A percentile compares a stretch with the other conserved stretches of the same genome.
Conservation (phyloP, 2,329 filamentous ascomycete species). For the Helicocarpus griseus region DNA sequence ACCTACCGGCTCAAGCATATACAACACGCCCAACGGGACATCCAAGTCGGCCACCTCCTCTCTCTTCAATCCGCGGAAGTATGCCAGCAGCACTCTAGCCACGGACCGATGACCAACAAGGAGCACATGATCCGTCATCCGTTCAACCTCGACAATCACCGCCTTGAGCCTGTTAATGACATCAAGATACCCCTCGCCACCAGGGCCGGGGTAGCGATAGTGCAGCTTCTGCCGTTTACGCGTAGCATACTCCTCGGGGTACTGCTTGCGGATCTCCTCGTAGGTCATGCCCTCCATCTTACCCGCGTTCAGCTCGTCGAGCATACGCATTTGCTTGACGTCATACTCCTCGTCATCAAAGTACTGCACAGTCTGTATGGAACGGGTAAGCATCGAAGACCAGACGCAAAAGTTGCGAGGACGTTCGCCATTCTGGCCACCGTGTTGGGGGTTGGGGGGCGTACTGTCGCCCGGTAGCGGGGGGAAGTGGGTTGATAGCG, state of each 20-base stretch:
- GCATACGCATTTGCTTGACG: slow-evolving; percentile 94
- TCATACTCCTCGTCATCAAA: slow-evolving; percentile 96
- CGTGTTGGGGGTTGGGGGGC: slow-evolving; percentile 79
- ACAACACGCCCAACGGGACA: slow-evolving; percentile 85
- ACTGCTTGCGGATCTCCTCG: slow-evolving; percentile 69
- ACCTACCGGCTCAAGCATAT: slow-evolving; percentile 71
- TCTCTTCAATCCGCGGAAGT: slow-evolving; percentile 86
- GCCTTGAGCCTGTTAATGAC: slow-evolving; percentile 91
- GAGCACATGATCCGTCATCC: slow-evolving; percentile 90
- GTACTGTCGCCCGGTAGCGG: slow-evolving; percentile 84
- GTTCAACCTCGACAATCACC: slow-evolving; percentile 93
- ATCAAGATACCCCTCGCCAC: slow-evolving; percentile 92
- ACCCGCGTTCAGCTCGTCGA: slow-evolving; percentile 91
- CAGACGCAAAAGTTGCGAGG: slow-evolving; percentile 92
- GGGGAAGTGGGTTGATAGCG: slow-evolving; percentile 71
- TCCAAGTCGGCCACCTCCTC: slow-evolving; percentile 92
- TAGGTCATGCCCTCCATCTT: slow-evolving; percentile 94
- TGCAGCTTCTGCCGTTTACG: slow-evolving; percentile 80
- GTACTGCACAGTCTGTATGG: slow-evolving; percentile 75
- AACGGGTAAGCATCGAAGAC: slow-evolving; percentile 93
- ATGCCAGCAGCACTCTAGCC: slow-evolving; percentile 84
- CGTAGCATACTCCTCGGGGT: slow-evolving; percentile 70
- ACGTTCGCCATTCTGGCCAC: slow-evolving; percentile 43
- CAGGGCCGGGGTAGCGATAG: slow-evolving; percentile 92
- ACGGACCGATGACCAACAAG: slow-evolving; percentile 90